Base-by-base conservation (phyloP, 176 grass and related monocot genomes). In the Saccharum spontaneum region DNA sequence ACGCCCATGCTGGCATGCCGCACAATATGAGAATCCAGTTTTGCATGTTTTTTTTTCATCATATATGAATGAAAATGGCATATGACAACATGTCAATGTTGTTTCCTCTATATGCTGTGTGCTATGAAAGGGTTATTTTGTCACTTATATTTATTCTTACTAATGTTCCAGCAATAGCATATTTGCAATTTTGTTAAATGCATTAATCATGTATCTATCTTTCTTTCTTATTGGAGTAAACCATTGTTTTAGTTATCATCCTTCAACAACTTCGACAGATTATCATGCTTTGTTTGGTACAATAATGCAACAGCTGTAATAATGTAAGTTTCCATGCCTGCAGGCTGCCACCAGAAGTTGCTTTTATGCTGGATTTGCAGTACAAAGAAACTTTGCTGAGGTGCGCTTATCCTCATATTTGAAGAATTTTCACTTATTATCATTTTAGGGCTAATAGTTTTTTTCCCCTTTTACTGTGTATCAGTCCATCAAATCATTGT, bases 291-390 rank as follows among this genome's bases (percentile, higher is more conserved):
- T 17, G 20, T 46, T 67, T 16, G 59, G 55, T 46, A 57, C 24
- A 34, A 14, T 67, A 8, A 77, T 80, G 76, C 46, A 22, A 68
- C 36, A 17, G 50, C 36, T 85, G 73, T 33, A 90, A 36, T 86
- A 74, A 69, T 61, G 54, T 17, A 89, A 34, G 7, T 63, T 69
- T 69, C 63, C 36, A 33, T 85, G 8, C 22, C 33, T 89, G 7
- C 80, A 98, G 93, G 83, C 93, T 98, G 87, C 96, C 79, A 98
- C 96, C 14, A 94, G 91, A 86, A 95, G 93, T 84, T 98, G 96
- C 80, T 98, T 98, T 80, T 94, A 86, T 90, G 96, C 96, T 88
- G 96, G 93, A 60, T 98, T 98, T 98, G 89, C 96, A 43, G 93
- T 85, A 34, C 93, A 92, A 84, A 92, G 96, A 62, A 98, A 98